phyloP scores from a whole-genome alignment of 2,329 filamentous ascomycete species.

The Xylariaceae sp. region DNA sequence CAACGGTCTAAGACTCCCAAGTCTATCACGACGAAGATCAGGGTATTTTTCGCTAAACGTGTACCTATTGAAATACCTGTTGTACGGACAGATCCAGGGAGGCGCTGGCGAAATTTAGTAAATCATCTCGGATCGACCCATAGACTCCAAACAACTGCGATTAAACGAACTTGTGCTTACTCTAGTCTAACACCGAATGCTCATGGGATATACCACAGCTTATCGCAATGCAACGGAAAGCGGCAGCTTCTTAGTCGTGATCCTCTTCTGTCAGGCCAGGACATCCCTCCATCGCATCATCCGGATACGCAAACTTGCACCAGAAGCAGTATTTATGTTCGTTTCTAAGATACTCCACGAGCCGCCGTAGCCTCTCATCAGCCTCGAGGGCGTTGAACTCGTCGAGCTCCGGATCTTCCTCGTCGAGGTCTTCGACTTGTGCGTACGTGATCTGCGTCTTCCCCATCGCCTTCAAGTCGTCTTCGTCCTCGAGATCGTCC shows the following conservation, averaged over 20 bases:
- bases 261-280: conserved; percentile 89
- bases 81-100: not conserved
- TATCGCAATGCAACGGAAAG: not conserved
- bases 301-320: conserved; percentile 86
- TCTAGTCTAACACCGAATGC: too few species aligned
- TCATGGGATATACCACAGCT: too few species aligned
- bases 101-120: too few species aligned
- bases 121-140: too few species aligned
- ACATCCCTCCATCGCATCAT: conserved; percentile 81
- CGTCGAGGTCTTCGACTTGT: conserved; percentile 72
- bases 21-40: too few species aligned
- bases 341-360: conserved; percentile 73
- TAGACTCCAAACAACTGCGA: too few species aligned
- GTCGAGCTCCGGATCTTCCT: conserved; percentile 80
- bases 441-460: conserved; percentile 60
- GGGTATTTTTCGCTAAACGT: too few species aligned
- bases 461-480: conserved; percentile 73
- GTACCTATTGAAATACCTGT: not conserved
- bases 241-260: conserved; percentile 57
- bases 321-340: conserved; percentile 89
- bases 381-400: conserved; percentile 75
- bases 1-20: too few species aligned
- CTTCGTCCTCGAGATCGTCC: conserved; percentile 72
- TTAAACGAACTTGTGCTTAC: too few species aligned
- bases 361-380: conserved; percentile 67